Evolutionary conservation across 164 flowering plant genomes (phyloP), one percentile per base, ranked within the genome.

Genomic region (Chloranthus sessilifolius): DNA sequence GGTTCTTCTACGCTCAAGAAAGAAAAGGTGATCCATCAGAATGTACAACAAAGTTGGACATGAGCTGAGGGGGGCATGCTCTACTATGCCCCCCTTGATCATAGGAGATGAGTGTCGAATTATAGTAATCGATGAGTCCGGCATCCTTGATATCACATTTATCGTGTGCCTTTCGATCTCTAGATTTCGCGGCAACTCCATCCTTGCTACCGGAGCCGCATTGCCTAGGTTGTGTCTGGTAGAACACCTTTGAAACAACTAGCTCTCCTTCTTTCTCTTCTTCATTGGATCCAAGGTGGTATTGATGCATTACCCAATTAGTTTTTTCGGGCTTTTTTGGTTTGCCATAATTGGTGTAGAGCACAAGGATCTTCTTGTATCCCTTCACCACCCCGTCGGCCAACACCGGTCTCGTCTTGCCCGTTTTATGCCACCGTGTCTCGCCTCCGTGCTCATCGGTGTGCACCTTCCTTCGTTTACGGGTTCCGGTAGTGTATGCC

Each of bases 251-350:
- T 0, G 95, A 85, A 9, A 79, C 78, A 21, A 85, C 90, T 2
- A 83, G 16, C 27, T 85, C 90, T 12, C 88, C 95, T 28, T 85
- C 95, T 56, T 73, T 83, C 60, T 85, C 95, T 42, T 85, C 95
- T 51, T 85, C 95, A 37, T 74, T 75, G 37, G 63, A 61, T 22
- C 95, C 95, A 1, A 85, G 60, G 39, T 85, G 95, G 61, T 85
- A 85, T 28, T 85, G 95, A 29, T 85, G 95, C 95, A 83, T 85
- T 2, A 85, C 90, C 95, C 95, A 85, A 46, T 83, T 85, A 1
- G 95, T 85, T 56, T 85, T 85, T 55, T 85, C 88, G 1, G 95
- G 90, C 43, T 85, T 85, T 31, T 73, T 61, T 56, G 79, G 79
- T 61, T 77, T 61, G 1, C 90, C 95, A 48, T 80, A 83, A 71